Evolutionary conservation across 106 monocot species (phyloP).

Genomic region (Acorus gramineus): DNA sequence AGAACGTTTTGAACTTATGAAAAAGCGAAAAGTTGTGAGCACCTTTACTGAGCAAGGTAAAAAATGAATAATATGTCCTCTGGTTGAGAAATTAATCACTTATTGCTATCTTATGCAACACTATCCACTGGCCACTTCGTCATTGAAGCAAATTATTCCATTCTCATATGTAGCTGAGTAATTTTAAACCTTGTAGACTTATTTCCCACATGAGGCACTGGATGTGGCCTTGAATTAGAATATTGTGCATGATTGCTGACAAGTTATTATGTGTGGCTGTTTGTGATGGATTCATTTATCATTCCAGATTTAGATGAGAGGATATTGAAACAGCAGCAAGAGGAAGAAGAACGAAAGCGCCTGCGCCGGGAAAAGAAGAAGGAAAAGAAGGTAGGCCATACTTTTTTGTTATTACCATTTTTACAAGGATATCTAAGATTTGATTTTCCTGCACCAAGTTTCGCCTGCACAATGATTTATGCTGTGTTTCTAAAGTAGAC

Average conservation of each 20-base stretch:
- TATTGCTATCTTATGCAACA: neutral
- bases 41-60: slow-evolving; percentile 90
- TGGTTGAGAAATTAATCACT: neutral
- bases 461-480: neutral
- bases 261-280: too few relatives aligned
- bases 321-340: slow-evolving; percentile 89
- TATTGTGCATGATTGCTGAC: too few relatives aligned
- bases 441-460: too few relatives aligned
- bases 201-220: too few relatives aligned
- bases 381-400: slow-evolving; percentile 77
- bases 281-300: neutral
- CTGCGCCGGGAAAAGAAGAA: slow-evolving; percentile 86
- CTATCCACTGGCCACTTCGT: neutral
- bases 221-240: too few relatives aligned
- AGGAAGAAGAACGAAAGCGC: slow-evolving; percentile 90
- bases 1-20: slow-evolving; percentile 88
- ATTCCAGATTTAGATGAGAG: slow-evolving; percentile 94
- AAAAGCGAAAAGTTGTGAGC: slow-evolving; percentile 69
- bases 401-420: too few relatives aligned
- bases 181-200: too few relatives aligned
- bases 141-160: neutral
- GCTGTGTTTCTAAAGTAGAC: too few relatives aligned
- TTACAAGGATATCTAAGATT: too few relatives aligned
- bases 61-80: neutral
- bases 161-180: too few relatives aligned